These are phyloP conservation scores for Colletotrichum tabaci DNA, from an alignment of 2,329 filamentous ascomycete genomes.

Conservation along the genomic window DNA sequence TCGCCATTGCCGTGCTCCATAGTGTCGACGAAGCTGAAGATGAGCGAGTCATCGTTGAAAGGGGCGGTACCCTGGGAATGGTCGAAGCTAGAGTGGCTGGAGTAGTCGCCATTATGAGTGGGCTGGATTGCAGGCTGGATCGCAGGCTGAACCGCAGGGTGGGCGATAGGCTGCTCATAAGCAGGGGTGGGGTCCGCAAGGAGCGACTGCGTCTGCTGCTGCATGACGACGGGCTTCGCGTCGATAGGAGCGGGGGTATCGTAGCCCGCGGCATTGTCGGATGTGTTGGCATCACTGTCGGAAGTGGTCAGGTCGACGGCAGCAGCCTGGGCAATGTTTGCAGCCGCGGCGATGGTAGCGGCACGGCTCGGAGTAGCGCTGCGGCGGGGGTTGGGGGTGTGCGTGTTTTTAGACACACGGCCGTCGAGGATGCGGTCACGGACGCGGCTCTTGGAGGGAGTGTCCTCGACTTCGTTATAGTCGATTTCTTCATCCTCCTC, in stretches of 20 bases:
- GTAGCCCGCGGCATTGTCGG: constrained; percentile 27
- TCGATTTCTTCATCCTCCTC: constrained; percentile 48
- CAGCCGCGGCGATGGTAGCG: constrained; percentile 42
- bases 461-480: constrained; percentile 53
- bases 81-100: constrained; percentile 20
- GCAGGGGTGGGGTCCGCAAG: not conserved
- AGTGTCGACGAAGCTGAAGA: constrained; percentile 32
- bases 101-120: constrained; percentile 1
- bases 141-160: constrained; percentile 1
- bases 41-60: constrained; percentile 19
- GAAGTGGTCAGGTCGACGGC: constrained; percentile 43
- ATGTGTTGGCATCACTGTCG: constrained; percentile 43
- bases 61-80: constrained; percentile 6
- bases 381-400: constrained; percentile 16
- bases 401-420: constrained; percentile 24
- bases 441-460: constrained; percentile 53
- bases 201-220: constrained; percentile 10
- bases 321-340: constrained; percentile 32
- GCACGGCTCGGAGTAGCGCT: constrained; percentile 39
- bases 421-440: constrained; percentile 36
- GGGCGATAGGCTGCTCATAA: constrained; percentile 4
- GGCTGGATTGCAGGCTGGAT: constrained; percentile 3
- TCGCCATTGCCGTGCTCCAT: constrained; percentile 12
- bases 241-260: constrained; percentile 24
- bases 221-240: constrained; percentile 21